These are phyloP conservation scores for Abelmoschus esculentus DNA, from an alignment of 345 rosid genomes.

Conservation along the genomic window DNA sequence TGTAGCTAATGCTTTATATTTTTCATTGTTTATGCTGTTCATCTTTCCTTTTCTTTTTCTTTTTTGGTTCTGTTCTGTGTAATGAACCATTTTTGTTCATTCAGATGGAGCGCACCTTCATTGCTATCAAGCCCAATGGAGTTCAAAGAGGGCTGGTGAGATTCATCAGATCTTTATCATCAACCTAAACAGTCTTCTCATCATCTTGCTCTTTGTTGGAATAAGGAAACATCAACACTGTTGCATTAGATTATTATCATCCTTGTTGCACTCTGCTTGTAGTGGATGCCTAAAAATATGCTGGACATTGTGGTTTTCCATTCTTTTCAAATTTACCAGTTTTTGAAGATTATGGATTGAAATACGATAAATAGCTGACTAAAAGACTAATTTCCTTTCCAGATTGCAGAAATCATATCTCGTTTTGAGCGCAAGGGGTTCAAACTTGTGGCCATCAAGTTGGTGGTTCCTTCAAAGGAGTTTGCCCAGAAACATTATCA, in stretches of 20 bases:
- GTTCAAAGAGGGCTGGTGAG: conserved; percentile 94
- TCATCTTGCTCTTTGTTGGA: no score
- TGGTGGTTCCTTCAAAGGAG: conserved; percentile 69
- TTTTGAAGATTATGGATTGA: not conserved
- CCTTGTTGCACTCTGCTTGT: not conserved
- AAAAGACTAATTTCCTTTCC: conserved; percentile 9
- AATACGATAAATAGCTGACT: not conserved
- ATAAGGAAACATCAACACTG: no score
- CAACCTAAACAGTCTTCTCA: not conserved
- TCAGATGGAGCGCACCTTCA: conserved; percentile 89
- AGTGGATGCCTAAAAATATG: not conserved
- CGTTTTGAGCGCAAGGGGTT: conserved; percentile 95
- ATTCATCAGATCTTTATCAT: not conserved
- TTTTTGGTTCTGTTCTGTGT: not conserved
- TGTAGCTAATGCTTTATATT: not conserved
- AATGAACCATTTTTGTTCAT: not conserved
- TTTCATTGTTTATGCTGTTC: not conserved
- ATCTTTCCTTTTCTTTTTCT: not conserved
- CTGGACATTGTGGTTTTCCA: not conserved
- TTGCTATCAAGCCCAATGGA: conserved; percentile 99
- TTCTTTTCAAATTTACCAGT: not conserved
- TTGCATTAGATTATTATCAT: no score
- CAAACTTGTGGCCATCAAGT: conserved; percentile 86
- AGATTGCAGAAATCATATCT: conserved; percentile 81
- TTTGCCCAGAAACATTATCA: conserved; percentile 90